phyloP scores from a whole-genome alignment of 2,329 filamentous ascomycete species.

The Pyrenochaeta sp. region DNA sequence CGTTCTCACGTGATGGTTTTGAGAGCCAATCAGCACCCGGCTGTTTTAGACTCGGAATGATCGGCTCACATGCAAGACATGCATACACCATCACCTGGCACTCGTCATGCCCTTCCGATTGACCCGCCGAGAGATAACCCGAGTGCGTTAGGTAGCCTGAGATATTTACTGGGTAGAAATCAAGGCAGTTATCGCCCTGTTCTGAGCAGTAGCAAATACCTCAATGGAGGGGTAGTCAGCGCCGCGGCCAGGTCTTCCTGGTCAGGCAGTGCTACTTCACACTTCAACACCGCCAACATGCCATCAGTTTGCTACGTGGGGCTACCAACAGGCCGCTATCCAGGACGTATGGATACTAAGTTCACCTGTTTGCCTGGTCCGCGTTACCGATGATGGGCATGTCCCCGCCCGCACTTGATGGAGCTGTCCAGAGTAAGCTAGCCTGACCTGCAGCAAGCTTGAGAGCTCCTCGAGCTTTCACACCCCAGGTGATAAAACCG shows the following conservation, averaged over 20 bases:
- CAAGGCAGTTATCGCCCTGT: conserved; percentile 28
- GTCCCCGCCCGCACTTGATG: conserved; percentile 25
- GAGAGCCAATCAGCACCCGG: too few relatives aligned
- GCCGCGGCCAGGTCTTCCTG: conserved; percentile 19
- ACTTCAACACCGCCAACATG: conserved; percentile 34
- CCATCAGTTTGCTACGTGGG: conserved; percentile 13
- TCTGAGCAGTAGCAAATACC: conserved; percentile 20
- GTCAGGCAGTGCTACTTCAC: conserved; percentile 20
- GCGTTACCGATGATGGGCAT: conserved; percentile 25
- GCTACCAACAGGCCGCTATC: conserved; percentile 19
- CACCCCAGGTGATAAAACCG: conserved; percentile 35
- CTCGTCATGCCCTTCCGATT: conserved; percentile 24
- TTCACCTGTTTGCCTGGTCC: conserved; percentile 7
- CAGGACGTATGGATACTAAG: too few relatives aligned
- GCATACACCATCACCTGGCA: conserved; percentile 23
- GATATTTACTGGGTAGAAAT: conserved; percentile 29
- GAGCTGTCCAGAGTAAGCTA: conserved; percentile 39
- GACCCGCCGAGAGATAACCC: too few relatives aligned
- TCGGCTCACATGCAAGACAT: conserved; percentile 28
- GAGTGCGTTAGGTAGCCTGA: too few relatives aligned
- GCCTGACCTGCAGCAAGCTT: conserved; percentile 33
- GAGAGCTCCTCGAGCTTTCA: conserved; percentile 35
- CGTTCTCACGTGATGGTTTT: conserved; percentile 21
- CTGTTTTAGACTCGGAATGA: conserved; percentile 19
- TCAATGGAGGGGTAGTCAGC: conserved; percentile 16